Percentiles rank a stretch among this genome's conserved stretches.
Evolutionary conservation across 2,329 filamentous ascomycete genomes (phyloP).

Genomic region (Thermomyces lanuginosus): DNA sequence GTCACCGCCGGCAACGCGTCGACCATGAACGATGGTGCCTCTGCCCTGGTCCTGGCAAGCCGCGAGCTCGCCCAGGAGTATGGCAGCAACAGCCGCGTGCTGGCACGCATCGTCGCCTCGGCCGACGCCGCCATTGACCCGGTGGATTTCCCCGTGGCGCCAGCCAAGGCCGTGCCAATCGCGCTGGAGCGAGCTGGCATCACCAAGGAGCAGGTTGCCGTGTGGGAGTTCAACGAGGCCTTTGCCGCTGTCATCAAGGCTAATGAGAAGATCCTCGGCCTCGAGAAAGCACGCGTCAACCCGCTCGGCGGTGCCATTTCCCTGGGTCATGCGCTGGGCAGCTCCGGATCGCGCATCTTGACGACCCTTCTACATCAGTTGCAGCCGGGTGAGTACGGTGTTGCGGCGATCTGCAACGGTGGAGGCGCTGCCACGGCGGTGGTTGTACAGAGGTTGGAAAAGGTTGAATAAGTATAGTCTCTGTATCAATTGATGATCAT

Average conservation of each 20-base stretch:
- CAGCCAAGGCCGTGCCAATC: conserved; percentile 79
- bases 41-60: conserved; percentile 70
- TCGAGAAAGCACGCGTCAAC: conserved; percentile 68
- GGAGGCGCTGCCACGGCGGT: conserved; percentile 83
- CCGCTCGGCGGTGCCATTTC: conserved; percentile 82
- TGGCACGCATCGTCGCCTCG: conserved; percentile 72
- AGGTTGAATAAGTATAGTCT: conserved; percentile 19
- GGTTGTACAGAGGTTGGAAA: conserved; percentile 68
- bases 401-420: conserved; percentile 92
- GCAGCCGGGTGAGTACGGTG: conserved; percentile 81
- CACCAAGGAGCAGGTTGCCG: conserved; percentile 72
- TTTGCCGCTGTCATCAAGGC: conserved; percentile 92
- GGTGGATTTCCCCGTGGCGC: conserved; percentile 87
- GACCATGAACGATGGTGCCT: conserved; percentile 86
- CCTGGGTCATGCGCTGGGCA: conserved; percentile 78
- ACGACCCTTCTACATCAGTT: conserved; percentile 84
- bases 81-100: conserved; percentile 57
- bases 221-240: conserved; percentile 98
- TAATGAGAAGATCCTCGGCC: conserved; percentile 78
- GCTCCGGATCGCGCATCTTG: conserved; percentile 80
- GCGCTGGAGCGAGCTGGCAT: conserved; percentile 80
- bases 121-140: conserved; percentile 83
- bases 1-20: conserved; percentile 92
- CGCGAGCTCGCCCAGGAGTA: conserved; percentile 67
- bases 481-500: background rate